A percentile compares a stretch with the other conserved stretches of the same genome.
phyloP scores from a whole-genome alignment of 139 green algal genomes.

The Raphidocelis subcapitata region DNA sequence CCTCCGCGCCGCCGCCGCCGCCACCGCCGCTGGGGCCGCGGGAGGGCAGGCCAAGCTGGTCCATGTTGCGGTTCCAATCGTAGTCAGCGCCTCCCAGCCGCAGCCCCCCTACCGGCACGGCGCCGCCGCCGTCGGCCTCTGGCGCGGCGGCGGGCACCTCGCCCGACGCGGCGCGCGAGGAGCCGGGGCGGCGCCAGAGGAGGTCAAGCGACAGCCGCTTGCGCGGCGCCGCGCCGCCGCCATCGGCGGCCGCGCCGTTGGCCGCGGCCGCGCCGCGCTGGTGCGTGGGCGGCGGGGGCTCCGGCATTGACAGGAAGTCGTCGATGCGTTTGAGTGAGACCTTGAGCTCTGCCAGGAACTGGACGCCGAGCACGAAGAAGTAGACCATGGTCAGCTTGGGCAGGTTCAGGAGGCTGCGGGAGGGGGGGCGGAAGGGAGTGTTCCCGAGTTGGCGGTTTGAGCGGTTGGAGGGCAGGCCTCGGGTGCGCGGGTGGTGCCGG shows the following conservation, averaged over 20 bases:
- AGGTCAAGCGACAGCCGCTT: background rate
- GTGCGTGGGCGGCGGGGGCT: conserved; percentile 54
- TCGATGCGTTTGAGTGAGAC: conserved; percentile 68
- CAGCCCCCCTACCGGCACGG: conserved; percentile 31
- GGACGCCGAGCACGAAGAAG: conserved; percentile 64
- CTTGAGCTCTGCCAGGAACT: conserved; percentile 58
- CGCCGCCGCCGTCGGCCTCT: too few relatives aligned
- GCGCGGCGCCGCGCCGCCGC: background rate
- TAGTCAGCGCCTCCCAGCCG: conserved; percentile 54
- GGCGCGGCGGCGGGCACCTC: too few relatives aligned
- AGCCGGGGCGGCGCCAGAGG: too few relatives aligned
- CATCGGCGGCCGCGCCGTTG: background rate
- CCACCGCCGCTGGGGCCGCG: background rate
- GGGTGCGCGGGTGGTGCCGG: too few relatives aligned
- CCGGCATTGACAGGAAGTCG: conserved; percentile 67
- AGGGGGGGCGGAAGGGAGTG: background rate
- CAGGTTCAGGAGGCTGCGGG: conserved; percentile 29
- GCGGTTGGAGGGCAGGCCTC: background rate
- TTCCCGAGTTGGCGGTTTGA: too few relatives aligned
- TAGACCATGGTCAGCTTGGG: conserved; percentile 65
- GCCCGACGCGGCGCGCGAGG: too few relatives aligned
- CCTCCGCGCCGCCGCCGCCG: background rate
- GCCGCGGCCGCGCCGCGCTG: background rate
- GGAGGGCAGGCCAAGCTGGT: conserved; percentile 6
- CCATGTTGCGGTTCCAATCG: conserved; percentile 50